Base-by-base conservation (phyloP, 73 alveolate genomes). In the Blepharisma stoltei region DNA sequence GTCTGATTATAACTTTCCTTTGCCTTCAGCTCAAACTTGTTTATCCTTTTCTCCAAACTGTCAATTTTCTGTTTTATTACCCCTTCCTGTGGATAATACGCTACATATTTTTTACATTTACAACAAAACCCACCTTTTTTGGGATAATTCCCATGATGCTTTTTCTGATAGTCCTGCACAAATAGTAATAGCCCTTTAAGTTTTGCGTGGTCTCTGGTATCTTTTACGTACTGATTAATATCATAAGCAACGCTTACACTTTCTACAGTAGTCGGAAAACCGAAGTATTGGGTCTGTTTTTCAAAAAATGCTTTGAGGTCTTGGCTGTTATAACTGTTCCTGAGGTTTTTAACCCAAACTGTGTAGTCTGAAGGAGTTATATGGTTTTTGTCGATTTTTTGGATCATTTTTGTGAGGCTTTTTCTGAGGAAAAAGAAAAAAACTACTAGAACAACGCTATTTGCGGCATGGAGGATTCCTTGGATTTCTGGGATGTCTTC, bases 341-440 rank as follows among this genome's bases (percentile, higher is more conserved):
- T 48, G 23, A 81, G 23, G 46, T 49, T 14, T 32, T 67, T 54
- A 52, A 82, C 87, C 88, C 85, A 66, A 21, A 84, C 83, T 4
- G 91, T 84, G 38, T 54, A 84, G 52, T 84, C 91, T 21, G 85
- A 68, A 18, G 91, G 91, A 6, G 88, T 80, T 21, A 80, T 32
- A 48, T 84, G 78, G 47, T 84, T 44, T 38, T 47, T 44, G 68
- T 84, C 91, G 6, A 69, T 18, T 37, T 69, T 46, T 9, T 44
- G 65, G 14, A 43, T 46, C 43, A 14, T 69, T 69, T 43, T 69
- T n/a, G 23, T 44, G 32, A 38, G 25, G 4, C 11, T 14, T 43
- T 53, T 69, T 25, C 45, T 69, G 65, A 69, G 38, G 9, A 38
- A 18, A 0, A 69, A 38, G 41, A 69, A 11, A 53, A 9, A 69